Conservation (phyloP, 768 basidiomycete genomes). For the Suillus subalutaceus region DNA sequence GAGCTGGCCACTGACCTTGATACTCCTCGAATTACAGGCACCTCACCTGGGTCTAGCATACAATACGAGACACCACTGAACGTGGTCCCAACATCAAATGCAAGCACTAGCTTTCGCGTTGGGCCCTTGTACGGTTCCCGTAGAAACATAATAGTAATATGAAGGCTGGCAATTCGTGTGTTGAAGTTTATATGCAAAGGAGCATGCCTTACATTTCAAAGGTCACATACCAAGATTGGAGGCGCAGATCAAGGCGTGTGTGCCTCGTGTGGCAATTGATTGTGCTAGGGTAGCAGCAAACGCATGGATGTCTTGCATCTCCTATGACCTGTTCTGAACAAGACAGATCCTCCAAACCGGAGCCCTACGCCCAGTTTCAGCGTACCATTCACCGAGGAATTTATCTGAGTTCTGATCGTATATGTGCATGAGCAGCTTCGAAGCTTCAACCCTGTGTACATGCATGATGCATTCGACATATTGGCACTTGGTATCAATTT, state of each 20-base stretch:
- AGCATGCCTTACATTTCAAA: neutral
- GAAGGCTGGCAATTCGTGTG: neutral
- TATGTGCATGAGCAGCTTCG: neutral
- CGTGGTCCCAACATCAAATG: slow-evolving; percentile 48
- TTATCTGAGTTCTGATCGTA: neutral
- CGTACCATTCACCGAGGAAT: neutral
- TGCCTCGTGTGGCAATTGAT: neutral
- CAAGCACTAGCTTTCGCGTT: slow-evolving; percentile 42
- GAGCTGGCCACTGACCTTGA: slow-evolving; percentile 23
- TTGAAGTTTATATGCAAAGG: neutral
- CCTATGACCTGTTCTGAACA: neutral
- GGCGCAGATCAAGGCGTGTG: neutral
- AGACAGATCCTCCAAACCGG: neutral
- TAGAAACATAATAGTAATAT: slow-evolving; percentile 21
- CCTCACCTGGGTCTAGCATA: slow-evolving; percentile 37
- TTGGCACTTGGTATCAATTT: too few relatives aligned
- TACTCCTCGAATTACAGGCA: slow-evolving; percentile 32
- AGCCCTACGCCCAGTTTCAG: neutral
- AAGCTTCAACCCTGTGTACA: too few relatives aligned
- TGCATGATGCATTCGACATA: too few relatives aligned
- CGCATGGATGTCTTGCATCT: neutral
- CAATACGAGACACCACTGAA: slow-evolving; percentile 43
- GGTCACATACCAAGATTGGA: neutral
- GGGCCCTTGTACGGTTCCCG: slow-evolving; percentile 38
- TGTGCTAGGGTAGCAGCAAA: neutral